phyloP scores from a whole-genome alignment of 176 grass and related monocot genomes.

The Bromus sterilis region DNA sequence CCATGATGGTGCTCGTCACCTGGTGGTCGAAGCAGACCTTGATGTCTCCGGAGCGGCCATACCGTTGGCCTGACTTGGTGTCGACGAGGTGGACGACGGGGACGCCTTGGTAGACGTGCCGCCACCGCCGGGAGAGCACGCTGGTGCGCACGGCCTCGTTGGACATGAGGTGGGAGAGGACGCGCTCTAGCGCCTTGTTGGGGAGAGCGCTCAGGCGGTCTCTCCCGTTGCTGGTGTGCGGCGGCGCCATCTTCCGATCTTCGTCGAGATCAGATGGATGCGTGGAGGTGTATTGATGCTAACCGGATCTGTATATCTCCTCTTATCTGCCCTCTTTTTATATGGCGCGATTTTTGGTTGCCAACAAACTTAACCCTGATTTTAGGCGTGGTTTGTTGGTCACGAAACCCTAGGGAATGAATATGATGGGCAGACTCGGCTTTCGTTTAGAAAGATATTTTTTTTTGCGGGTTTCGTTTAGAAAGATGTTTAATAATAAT shows the following conservation, averaged over 20 bases:
- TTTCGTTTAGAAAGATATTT: no score
- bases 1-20: not conserved
- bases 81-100: not conserved
- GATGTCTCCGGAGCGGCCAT: not conserved
- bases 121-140: not conserved
- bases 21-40: conserved; percentile 6
- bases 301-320: no score
- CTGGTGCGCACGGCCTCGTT: not conserved
- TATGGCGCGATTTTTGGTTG: no score
- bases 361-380: no score
- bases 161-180: not conserved
- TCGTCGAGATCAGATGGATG: not conserved
- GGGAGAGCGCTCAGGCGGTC: conserved; percentile 6
- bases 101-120: not conserved
- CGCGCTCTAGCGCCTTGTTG: not conserved
- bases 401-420: no score
- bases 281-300: no score
- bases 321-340: no score
- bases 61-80: not conserved
- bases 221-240: no score
- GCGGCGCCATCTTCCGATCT: not conserved
- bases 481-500: no score
- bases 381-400: no score
- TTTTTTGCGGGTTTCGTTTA: no score
- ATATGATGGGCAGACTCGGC: no score